Percentiles rank a stretch among this genome's conserved stretches.
phyloP scores from a whole-genome alignment of 1,284 basidiomycete species.

The Fistulinella cinereoalba region DNA sequence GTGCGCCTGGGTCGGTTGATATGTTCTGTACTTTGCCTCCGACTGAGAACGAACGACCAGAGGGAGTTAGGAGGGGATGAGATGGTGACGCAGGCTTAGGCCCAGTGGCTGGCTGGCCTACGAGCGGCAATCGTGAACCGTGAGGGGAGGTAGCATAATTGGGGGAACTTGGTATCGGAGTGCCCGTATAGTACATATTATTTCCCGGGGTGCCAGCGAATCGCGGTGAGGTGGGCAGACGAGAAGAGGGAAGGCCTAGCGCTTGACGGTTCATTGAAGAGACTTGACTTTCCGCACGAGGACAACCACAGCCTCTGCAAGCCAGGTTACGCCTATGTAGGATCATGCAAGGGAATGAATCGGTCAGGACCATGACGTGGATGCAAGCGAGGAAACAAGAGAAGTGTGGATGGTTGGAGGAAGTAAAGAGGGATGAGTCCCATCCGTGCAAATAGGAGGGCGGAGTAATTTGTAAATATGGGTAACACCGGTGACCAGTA shows the following conservation, averaged over 20 bases:
- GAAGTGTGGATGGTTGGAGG: constrained; percentile 8
- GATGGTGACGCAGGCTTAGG: constrained; percentile 36
- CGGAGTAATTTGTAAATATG: constrained; percentile 24
- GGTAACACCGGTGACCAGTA: constrained; percentile 19
- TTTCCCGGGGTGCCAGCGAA: constrained; percentile 32
- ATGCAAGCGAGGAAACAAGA: constrained; percentile 24
- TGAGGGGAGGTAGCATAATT: constrained; percentile 17
- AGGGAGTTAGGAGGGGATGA: constrained; percentile 73
- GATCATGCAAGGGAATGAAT: constrained; percentile 45
- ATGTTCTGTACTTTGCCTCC: constrained; percentile 77
- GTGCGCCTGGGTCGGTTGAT: constrained; percentile 61
- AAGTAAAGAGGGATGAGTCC: constrained; percentile 9
- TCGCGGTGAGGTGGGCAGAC: constrained; percentile 42
- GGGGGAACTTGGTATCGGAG: constrained; percentile 27
- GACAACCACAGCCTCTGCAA: constrained; percentile 71
- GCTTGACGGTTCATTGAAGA: constrained; percentile 30
- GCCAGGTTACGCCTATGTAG: constrained; percentile 63
- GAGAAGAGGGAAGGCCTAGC: constrained; percentile 29
- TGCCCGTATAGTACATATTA: constrained; percentile 9
- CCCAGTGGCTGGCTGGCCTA: constrained; percentile 16
- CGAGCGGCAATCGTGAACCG: constrained; percentile 11
- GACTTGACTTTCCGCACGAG: constrained; percentile 43
- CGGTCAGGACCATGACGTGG: constrained; percentile 38
- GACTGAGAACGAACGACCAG: constrained; percentile 66
- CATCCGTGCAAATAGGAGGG: constrained; percentile 20